phyloP scores from a whole-genome alignment of 495 filamentous ascomycete genomes.

The Filosporella fistucella region DNA sequence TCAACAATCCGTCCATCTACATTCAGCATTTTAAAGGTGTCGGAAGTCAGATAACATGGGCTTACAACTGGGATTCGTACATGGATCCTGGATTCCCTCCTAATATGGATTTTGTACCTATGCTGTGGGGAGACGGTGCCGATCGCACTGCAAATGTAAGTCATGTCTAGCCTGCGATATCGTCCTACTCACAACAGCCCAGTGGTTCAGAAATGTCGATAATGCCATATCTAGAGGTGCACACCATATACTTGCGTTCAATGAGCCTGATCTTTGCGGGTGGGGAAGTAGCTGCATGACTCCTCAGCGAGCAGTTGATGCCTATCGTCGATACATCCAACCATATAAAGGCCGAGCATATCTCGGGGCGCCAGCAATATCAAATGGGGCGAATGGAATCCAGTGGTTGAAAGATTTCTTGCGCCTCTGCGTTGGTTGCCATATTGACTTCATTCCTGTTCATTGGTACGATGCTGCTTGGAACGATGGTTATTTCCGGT shows the following conservation, averaged over 20 bases:
- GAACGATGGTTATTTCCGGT: neutral
- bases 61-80: constrained; percentile 71
- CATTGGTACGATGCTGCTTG: constrained; percentile 1
- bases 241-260: neutral
- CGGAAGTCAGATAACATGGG: constrained; percentile 54
- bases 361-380: neutral
- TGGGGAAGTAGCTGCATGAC: neutral
- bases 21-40: constrained; percentile 5
- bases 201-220: neutral
- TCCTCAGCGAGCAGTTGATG: neutral
- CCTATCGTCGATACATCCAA: neutral
- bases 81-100: constrained; percentile 27
- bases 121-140: neutral
- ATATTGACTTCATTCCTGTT: neutral
- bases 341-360: neutral
- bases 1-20: constrained; percentile 10
- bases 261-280: neutral
- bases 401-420: neutral
- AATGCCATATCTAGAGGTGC: neutral
- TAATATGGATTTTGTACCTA: constrained; percentile 30
- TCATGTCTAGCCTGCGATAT: neutral
- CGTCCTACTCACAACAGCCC: neutral
- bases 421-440: neutral
- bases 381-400: neutral
- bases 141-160: neutral